These are phyloP conservation scores for Phylloporus sp. DNA, from an alignment of 768 basidiomycete species.

Conservation along the genomic window DNA sequence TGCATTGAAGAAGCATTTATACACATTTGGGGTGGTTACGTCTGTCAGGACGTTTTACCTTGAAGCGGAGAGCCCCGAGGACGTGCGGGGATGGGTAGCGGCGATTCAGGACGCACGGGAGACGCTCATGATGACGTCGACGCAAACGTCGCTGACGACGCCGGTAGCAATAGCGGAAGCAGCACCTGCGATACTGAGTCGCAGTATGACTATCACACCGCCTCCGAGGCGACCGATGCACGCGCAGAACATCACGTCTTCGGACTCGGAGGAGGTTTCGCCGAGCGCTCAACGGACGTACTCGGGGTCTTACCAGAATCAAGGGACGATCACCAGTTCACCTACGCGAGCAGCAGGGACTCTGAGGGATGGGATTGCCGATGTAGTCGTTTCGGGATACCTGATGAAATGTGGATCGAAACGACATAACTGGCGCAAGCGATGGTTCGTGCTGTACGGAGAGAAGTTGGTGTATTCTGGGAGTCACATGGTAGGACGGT, in stretches of 20 bases:
- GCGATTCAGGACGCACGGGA: constrained; percentile 76
- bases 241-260: constrained; percentile 57
- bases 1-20: constrained; percentile 79
- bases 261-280: constrained; percentile 72
- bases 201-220: constrained; percentile 35
- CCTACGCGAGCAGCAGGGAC: constrained; percentile 37
- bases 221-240: constrained; percentile 43
- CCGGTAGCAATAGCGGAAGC: constrained; percentile 51
- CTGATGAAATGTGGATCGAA: constrained; percentile 95
- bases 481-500: constrained; percentile 84
- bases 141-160: constrained; percentile 47
- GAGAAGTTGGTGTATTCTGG: constrained; percentile 84
- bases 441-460: constrained; percentile 93
- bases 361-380: constrained; percentile 53
- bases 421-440: constrained; percentile 90
- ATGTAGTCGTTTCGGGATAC: constrained; percentile 83
- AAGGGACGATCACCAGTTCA: constrained; percentile 37
- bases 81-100: constrained; percentile 77
- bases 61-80: constrained; percentile 66
- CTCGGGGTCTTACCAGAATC: constrained; percentile 43
- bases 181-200: constrained; percentile 26
- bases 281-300: constrained; percentile 41
- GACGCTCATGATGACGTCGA: constrained; percentile 56
- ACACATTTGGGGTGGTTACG: constrained; percentile 90
- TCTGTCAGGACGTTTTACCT: constrained; percentile 88